Conservation (phyloP, 106 monocot species). For the Dendrobium huoshanense region DNA sequence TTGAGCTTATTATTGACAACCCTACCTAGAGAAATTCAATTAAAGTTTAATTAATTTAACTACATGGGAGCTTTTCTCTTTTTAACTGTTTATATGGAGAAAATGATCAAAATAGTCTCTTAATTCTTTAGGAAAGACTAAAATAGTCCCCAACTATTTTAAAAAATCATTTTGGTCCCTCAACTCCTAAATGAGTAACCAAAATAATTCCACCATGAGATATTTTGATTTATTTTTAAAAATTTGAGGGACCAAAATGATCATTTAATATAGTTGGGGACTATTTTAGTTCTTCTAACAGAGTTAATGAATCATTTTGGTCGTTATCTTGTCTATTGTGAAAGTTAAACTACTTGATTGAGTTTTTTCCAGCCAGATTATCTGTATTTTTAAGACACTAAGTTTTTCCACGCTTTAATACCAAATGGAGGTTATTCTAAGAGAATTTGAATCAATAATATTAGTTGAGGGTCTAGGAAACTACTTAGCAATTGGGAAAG, state of each 20-base stretch:
- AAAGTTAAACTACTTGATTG: background rate
- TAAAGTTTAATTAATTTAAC: background rate
- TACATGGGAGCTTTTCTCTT: background rate
- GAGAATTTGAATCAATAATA: background rate
- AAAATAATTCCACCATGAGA: no score
- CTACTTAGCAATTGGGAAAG: background rate
- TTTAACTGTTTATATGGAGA: background rate
- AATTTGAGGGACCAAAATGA: no score
- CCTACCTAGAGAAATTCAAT: background rate
- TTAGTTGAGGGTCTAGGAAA: background rate
- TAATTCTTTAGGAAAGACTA: no score
- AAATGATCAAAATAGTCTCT: no score
- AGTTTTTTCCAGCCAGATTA: background rate
- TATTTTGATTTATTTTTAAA: no score
- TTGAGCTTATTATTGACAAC: background rate
- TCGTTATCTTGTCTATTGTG: background rate
- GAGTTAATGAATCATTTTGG: no score
- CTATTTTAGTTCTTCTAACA: no score
- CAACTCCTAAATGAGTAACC: no score
- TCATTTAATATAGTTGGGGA: no score
- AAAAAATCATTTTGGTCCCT: no score
- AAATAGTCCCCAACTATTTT: no score
- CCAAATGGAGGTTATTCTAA: background rate
- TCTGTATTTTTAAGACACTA: no score
- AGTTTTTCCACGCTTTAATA: background rate